Conservation (phyloP, 2,329 filamentous ascomycete genomes). For the Penicillium sp. region DNA sequence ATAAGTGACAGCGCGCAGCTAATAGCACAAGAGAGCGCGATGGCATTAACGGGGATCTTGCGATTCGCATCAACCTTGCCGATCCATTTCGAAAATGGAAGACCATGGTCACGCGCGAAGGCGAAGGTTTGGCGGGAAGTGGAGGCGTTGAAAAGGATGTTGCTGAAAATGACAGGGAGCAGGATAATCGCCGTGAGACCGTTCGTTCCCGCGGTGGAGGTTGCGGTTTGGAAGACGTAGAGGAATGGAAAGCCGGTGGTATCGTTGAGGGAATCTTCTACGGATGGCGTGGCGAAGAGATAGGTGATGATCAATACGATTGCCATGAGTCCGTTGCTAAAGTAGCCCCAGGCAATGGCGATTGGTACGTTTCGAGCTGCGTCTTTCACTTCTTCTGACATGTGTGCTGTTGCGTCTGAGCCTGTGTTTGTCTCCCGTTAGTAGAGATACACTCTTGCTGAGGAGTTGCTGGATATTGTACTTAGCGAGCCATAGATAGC, state of each 20-base stretch:
- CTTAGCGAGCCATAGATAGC: constrained; percentile 31
- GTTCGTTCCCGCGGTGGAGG: constrained; percentile 25
- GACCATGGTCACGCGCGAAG: constrained; percentile 47
- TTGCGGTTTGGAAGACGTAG: constrained; percentile 46
- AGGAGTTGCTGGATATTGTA: constrained; percentile 1
- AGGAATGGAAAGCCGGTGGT: constrained; percentile 48
- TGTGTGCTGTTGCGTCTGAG: constrained; percentile 30
- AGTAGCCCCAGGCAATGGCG: constrained; percentile 46
- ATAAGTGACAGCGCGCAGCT: constrained; percentile 47
- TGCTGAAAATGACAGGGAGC: constrained; percentile 40
- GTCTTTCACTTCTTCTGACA: constrained; percentile 51
- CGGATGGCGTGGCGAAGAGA: constrained; percentile 39
- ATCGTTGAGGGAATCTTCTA: constrained; percentile 39
- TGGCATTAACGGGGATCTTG: constrained; percentile 46
- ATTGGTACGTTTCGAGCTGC: constrained; percentile 46
- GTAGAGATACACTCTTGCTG: not conserved
- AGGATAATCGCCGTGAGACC: constrained; percentile 43
- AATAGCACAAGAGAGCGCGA: constrained; percentile 33
- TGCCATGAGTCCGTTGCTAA: constrained; percentile 46
- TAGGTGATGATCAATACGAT: constrained; percentile 46
- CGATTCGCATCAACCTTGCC: constrained; percentile 37
- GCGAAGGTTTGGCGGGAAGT: constrained; percentile 44
- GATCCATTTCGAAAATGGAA: constrained; percentile 45
- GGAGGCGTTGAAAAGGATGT: constrained; percentile 41
- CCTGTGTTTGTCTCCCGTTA: constrained; percentile 9